phyloP scores from a whole-genome alignment of 2,329 filamentous ascomycete species.

The Keithomyces neogunnii region DNA sequence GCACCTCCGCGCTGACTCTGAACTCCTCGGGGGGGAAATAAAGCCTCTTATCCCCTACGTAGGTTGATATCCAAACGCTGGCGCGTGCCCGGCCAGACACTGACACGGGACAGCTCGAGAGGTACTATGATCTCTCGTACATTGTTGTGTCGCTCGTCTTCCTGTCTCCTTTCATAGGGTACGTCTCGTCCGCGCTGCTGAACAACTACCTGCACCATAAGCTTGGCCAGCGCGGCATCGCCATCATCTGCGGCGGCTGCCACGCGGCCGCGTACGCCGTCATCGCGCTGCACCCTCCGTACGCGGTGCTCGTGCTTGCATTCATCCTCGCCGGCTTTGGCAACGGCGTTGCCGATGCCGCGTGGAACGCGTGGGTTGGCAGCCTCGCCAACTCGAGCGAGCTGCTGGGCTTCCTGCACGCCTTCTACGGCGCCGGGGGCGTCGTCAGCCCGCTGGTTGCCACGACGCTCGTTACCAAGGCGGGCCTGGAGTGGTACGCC shows the following conservation, averaged over 20 bases:
- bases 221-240: constrained; percentile 59
- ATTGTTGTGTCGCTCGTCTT: constrained; percentile 55
- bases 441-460: constrained; percentile 62
- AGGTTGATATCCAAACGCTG: constrained; percentile 14
- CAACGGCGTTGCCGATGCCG: constrained; percentile 52
- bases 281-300: constrained; percentile 54
- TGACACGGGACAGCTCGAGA: constrained; percentile 38
- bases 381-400: constrained; percentile 62
- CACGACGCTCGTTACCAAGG: constrained; percentile 60
- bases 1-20: not conserved
- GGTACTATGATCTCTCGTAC: constrained; percentile 52
- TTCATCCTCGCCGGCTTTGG: constrained; percentile 59
- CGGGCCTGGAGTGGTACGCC: constrained; percentile 52
- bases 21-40: not conserved
- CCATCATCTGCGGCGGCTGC: constrained; percentile 50
- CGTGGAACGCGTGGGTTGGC: constrained; percentile 45
- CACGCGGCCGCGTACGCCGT: constrained; percentile 55
- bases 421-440: constrained; percentile 58
- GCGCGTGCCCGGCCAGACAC: not conserved
- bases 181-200: constrained; percentile 49
- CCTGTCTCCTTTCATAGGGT: constrained; percentile 55
- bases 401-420: constrained; percentile 57
- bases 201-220: constrained; percentile 53
- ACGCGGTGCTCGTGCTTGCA: constrained; percentile 52
- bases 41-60: constrained; percentile 44